Base-by-base conservation (phyloP, 2,329 filamentous ascomycete genomes). In the Acephala macrosclerotiorum region DNA sequence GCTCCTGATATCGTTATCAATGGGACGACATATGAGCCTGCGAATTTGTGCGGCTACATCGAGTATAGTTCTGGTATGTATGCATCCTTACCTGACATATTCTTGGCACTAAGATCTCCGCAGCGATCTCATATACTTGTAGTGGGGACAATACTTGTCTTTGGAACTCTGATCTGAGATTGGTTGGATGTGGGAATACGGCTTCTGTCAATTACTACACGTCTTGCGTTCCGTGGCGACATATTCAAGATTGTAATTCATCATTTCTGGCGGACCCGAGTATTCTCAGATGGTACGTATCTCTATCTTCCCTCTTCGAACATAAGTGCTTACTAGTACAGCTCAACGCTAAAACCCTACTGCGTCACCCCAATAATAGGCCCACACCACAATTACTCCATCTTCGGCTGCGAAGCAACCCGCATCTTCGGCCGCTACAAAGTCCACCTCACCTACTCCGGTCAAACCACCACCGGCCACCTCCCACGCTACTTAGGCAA, bases 41-140 rank as follows among this genome's bases (percentile, higher is more conserved):
- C 60, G 26, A 61, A 55, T 42, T 22, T 66, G 12, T 66, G 64
- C 20, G 64, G 64, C 22, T 66, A 66, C 25, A 49, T 66, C 20
- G 53, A 66, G 29, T 56, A 60, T 40, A 55, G 51, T 56, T 61
- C 49, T 14, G 14, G 60, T 61, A 29, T 35, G 60, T 45, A 40
- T 51, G 18, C 26, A 40, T 22, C 33, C 29, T 36, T 35, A 26
- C 40, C 36, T 16, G 16, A 16, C 16, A 20, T 8, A 36, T 35
- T 26, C 36, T 45, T 20, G 26, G 33, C 33, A 29, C 49, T 53
- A 53, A 53, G 49, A 53, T 53, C 49, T 29, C 4, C 49, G 26
- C 51, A 70, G 64, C 18, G 12, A 68, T 66, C 26, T 65, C 61
- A 7, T 70, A 70, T 26, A 66, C 64, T 12, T 70, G 68, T 42